Evolutionary conservation across 2,329 filamentous ascomycete genomes (phyloP).

Genomic region (Pleurostoma richardsiae): DNA sequence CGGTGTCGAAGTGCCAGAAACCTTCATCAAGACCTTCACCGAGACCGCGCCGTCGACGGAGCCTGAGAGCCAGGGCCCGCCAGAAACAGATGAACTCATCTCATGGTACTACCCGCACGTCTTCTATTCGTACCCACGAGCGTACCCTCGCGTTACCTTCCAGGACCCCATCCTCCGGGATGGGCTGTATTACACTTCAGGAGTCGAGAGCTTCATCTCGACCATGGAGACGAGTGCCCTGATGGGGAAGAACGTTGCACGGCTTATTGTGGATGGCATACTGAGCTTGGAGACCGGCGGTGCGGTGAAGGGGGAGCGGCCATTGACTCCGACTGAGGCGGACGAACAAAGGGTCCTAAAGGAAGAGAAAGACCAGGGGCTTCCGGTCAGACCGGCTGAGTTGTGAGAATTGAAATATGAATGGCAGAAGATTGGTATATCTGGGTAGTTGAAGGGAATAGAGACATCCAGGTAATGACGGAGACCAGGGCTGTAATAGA

Average conservation of each 20-base stretch:
- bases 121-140: slow-evolving; percentile 82
- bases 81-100: slow-evolving; percentile 38
- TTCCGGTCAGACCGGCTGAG: too few species aligned
- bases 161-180: slow-evolving; percentile 69
- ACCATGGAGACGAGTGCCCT: slow-evolving; percentile 96
- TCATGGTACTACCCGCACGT: slow-evolving; percentile 73
- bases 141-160: slow-evolving; percentile 81
- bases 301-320: slow-evolving; percentile 6
- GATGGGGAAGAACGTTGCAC: slow-evolving; percentile 83
- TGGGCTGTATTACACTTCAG: slow-evolving; percentile 65
- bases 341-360: not conserved
- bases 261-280: slow-evolving; percentile 61
- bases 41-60: slow-evolving; percentile 6
- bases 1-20: slow-evolving; percentile 38
- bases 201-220: slow-evolving; percentile 89
- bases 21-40: slow-evolving; percentile 19
- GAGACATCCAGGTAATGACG: too few species aligned
- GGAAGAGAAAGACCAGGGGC: not conserved
- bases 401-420: too few species aligned
- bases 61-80: slow-evolving; percentile 19
- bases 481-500: too few species aligned
- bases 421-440: too few species aligned
- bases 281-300: slow-evolving; percentile 15
- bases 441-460: too few species aligned
- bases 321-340: not conserved